A percentile compares a stretch with the other conserved stretches of the same genome.
Conservation (phyloP, 306 rosid species). For the Amphicarpaea edgeworthii region DNA sequence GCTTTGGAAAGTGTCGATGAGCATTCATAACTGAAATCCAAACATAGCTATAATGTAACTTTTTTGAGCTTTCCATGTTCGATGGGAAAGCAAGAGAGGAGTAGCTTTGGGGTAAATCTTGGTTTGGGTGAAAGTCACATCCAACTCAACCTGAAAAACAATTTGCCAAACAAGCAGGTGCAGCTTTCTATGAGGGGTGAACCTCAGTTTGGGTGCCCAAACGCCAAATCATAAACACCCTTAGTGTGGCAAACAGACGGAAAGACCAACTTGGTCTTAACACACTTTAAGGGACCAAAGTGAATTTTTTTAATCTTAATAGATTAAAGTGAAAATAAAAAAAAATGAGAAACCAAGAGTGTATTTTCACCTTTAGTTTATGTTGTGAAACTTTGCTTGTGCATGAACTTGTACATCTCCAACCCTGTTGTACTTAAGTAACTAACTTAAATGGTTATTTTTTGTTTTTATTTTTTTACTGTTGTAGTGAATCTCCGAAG, state of each 20-base stretch:
- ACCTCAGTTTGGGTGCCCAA: too few relatives aligned
- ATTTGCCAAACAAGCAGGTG: too few relatives aligned
- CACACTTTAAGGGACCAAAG: not conserved
- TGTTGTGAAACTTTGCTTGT: slow-evolving; percentile 4
- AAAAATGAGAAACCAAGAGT: not conserved
- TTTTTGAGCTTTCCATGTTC: too few relatives aligned
- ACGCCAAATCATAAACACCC: too few relatives aligned
- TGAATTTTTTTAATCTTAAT: not conserved
- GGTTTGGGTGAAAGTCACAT: too few relatives aligned
- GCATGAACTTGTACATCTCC: not conserved
- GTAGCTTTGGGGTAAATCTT: too few relatives aligned
- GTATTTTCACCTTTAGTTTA: not conserved
- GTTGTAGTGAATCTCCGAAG: slow-evolving; percentile 91
- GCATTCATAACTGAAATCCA: too few relatives aligned
- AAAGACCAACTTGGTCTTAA: not conserved
- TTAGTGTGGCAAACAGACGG: not conserved
- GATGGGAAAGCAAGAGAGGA: too few relatives aligned
- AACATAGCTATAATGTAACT: too few relatives aligned
- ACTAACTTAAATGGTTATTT: not conserved
- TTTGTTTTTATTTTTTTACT: slow-evolving; percentile 11
- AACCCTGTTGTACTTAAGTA: slow-evolving; percentile 7
- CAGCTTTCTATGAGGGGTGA: too few relatives aligned
- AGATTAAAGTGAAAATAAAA: not conserved
- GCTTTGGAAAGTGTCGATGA: too few relatives aligned
- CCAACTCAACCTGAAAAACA: too few relatives aligned